Base-by-base conservation (phyloP, 2,329 filamentous ascomycete genomes). In the Fusarium guadeloupense region DNA sequence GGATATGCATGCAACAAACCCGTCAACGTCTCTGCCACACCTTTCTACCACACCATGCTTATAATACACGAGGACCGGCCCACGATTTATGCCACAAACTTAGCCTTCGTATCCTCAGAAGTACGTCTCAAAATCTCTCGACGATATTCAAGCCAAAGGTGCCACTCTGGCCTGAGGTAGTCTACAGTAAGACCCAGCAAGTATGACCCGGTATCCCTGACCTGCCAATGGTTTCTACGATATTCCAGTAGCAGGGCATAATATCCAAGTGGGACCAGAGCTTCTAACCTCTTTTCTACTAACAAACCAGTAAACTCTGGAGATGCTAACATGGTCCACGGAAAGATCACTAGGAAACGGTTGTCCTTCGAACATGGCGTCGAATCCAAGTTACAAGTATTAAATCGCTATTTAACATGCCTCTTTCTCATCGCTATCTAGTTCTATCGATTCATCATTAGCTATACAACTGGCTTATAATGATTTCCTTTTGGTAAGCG, bases 281-380 rank as follows among this genome's bases (percentile, higher is more conserved):
- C 52, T 16, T 62, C 52, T 0, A 64, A 50, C 0, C 39, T 35
- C 6, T 34, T 54, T 0, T 31, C 9, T 0, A 17, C 26, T 2
- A 67, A 4, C 1, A 67, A 13, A 0, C 9, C 44, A 4, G 41
- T 59, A 1, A 59, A 16, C 4, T 49, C 44, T 5, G 56, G 40
- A 1, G 64, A 40, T 0, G 38, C 42, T 1, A 67, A 30, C 43
- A 67, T 56, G 1, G 61, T 61, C 64, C 64, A 67, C 0, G 53
- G 51, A 1, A 67, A 55, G 9, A 67, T 57, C 59, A 66, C 53
- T 6, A 42, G 41, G 20, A 41, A 51, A 2, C 43, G 34, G n/a
- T 30, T 38, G 6, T 1, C 5, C 9, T 1, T 6, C 1, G 2
- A 7, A 9, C 12, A 62, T 17, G 1, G 55, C 59, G 9, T 66